Percentiles rank a stretch among this genome's conserved stretches.
Conservation (phyloP, 768 basidiomycete genomes). For the Mycena metata region DNA sequence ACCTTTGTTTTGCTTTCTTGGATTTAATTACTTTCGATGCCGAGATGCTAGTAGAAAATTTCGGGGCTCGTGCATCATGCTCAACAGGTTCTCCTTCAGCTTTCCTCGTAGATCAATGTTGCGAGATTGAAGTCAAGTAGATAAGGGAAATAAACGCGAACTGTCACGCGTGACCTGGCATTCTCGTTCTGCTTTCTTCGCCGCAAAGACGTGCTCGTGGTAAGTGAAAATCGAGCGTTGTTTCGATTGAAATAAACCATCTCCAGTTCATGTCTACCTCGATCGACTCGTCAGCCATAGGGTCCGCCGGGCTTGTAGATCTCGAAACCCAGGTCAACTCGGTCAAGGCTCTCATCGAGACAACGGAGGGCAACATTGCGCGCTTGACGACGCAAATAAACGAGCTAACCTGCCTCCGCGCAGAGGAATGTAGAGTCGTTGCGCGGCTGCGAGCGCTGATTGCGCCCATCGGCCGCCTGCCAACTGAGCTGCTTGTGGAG, state of each 20-base stretch:
- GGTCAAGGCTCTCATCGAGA: constrained; percentile 21
- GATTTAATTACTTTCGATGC: constrained; percentile 24
- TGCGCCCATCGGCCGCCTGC: constrained; percentile 19
- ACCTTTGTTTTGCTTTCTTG: constrained; percentile 25
- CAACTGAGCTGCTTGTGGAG: constrained; percentile 21
- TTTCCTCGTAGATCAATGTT: too few relatives aligned
- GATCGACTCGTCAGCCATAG: too few relatives aligned
- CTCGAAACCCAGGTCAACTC: constrained; percentile 19
- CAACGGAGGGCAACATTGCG: constrained; percentile 20
- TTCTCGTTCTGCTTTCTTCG: too few relatives aligned
- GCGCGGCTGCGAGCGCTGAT: constrained; percentile 5
- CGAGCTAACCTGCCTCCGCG: constrained; percentile 3
- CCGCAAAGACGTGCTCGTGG: too few relatives aligned
- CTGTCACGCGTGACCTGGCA: too few relatives aligned
- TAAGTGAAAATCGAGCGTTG: too few relatives aligned
- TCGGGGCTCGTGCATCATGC: too few relatives aligned
- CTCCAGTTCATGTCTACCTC: too few relatives aligned
- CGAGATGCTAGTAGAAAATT: neutral
- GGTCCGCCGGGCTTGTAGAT: constrained; percentile 1
- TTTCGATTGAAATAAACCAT: too few relatives aligned
- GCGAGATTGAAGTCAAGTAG: too few relatives aligned
- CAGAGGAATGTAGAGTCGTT: constrained; percentile 3
- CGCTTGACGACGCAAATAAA: constrained; percentile 9
- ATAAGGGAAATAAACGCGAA: too few relatives aligned
- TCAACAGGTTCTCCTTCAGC: too few relatives aligned